Evolutionary conservation across 1,284 basidiomycete genomes (phyloP).

Genomic region (Anthracocystis walkeri): DNA sequence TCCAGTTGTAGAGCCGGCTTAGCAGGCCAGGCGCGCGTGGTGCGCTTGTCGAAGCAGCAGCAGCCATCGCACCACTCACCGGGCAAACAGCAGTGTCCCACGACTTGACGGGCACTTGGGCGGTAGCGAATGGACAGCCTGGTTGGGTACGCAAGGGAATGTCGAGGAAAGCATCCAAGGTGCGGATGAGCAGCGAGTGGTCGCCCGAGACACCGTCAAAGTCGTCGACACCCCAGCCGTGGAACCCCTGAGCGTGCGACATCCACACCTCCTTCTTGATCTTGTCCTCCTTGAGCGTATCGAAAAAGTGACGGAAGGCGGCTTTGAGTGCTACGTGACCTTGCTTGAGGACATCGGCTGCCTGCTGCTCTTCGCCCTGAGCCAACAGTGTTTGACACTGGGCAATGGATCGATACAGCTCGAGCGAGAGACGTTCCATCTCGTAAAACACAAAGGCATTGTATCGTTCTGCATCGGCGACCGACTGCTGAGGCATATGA

Average conservation of each 20-base stretch:
- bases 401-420: constrained; percentile 40
- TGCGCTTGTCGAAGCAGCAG: constrained; percentile 3
- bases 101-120: constrained; percentile 24
- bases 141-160: constrained; percentile 42
- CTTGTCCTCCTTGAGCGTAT: constrained; percentile 50
- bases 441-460: constrained; percentile 51
- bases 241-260: constrained; percentile 52
- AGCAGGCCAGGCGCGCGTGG: constrained; percentile 14
- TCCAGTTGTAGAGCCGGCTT: constrained; percentile 34
- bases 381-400: constrained; percentile 31
- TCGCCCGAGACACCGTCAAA: constrained; percentile 52
- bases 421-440: constrained; percentile 43
- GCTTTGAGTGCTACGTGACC: constrained; percentile 41
- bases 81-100: constrained; percentile 37
- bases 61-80: constrained; percentile 16
- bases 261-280: constrained; percentile 50
- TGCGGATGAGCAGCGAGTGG: constrained; percentile 44
- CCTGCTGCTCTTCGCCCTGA: constrained; percentile 25
- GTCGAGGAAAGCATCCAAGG: constrained; percentile 42
- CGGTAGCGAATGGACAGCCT: constrained; percentile 42
- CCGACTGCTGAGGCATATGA: constrained; percentile 40
- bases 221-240: constrained; percentile 50
- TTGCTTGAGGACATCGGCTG: constrained; percentile 37
- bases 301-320: constrained; percentile 49
- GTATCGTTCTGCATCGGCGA: constrained; percentile 42